Evolutionary conservation across 1,139 yeast genomes (phyloP), one percentile per base, ranked within the genome.

Genomic region (Pichia sorboxylosa): DNA sequence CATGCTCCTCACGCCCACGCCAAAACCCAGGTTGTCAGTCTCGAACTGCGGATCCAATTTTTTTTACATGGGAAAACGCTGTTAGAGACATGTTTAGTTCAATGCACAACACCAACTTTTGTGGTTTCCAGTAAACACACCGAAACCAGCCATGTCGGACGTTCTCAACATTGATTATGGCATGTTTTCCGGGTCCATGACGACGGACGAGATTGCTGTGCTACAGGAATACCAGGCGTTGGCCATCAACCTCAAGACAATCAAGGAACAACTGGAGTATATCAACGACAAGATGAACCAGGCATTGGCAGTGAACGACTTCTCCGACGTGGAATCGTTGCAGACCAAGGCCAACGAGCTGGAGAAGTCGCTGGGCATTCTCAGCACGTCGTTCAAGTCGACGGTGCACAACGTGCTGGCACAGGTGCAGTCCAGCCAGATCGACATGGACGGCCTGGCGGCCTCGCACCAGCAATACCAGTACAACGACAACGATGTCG

Each of bases 351-450:
- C 77, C 44, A 57, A 82, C 27, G 68, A 63, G 28, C 58, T 78
- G 32, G 85, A 78, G 49, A 64, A 69, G 41, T 73, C 74, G 41
- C 59, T 77, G n/a, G 75, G 77, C 1, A 55, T 76, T 37, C 73
- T 77, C 4, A 73, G 78, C 34, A 77, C 83, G 0, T 54, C 73
- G 28, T 72, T 77, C 57, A 74, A 75, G 43, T 76, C 80, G 6
- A 78, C 84, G 13, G 83, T 77, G 2, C 77, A 76, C 48, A 49
- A 48, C 31, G 49, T 50, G 17, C 42, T 69, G 68, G 41, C 69
- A 64, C 41, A 50, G 61, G 41, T 35, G 3, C 30, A 40, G 18
- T 36, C 41, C 4, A 36, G 33, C 24, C 34, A 31, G 17, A 6
- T 37, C 3, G 29, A 23, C 13, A 7, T 23, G 6, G 25, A 23